These are phyloP conservation scores for Globisporangium emineosum DNA, from an alignment of 352 stramenopile genomes.

Conservation along the genomic window DNA sequence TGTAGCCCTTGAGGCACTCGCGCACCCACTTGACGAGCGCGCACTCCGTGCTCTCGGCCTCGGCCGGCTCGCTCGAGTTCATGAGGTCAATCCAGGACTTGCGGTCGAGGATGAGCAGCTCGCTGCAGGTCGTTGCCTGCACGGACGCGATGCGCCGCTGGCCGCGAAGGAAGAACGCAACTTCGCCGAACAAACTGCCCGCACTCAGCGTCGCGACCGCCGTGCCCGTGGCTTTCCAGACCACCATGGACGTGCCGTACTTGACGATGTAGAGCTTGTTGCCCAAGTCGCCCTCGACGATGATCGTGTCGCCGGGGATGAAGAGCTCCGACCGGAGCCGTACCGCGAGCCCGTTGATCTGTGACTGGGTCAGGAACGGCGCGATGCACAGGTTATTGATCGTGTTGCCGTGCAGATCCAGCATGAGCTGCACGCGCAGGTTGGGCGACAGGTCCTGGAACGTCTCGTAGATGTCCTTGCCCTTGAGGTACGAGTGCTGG, in stretches of 20 bases:
- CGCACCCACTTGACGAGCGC: conserved; percentile 52
- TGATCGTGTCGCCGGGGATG: conserved; percentile 66
- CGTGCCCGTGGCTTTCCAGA: conserved; percentile 65
- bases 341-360: conserved; percentile 56
- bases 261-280: conserved; percentile 78
- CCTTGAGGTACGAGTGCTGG: conserved; percentile 63
- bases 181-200: conserved; percentile 68
- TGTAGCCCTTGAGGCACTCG: conserved; percentile 64
- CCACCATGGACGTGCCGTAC: conserved; percentile 52
- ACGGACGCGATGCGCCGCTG: conserved; percentile 61
- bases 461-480: conserved; percentile 65
- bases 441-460: conserved; percentile 76
- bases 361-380: conserved; percentile 45
- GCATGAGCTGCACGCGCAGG: conserved; percentile 62
- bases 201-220: conserved; percentile 53
- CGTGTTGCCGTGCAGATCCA: conserved; percentile 60
- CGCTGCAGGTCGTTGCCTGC: conserved; percentile 57
- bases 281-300: conserved; percentile 61
- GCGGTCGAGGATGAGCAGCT: conserved; percentile 54
- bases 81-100: conserved; percentile 51
- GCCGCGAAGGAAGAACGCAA: conserved; percentile 67
- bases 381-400: conserved; percentile 53
- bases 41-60: conserved; percentile 36
- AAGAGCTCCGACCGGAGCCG: conserved; percentile 67
- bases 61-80: conserved; percentile 35